Conservation (phyloP, 2,329 filamentous ascomycete genomes). For the Ascochyta clinopodiicola region DNA sequence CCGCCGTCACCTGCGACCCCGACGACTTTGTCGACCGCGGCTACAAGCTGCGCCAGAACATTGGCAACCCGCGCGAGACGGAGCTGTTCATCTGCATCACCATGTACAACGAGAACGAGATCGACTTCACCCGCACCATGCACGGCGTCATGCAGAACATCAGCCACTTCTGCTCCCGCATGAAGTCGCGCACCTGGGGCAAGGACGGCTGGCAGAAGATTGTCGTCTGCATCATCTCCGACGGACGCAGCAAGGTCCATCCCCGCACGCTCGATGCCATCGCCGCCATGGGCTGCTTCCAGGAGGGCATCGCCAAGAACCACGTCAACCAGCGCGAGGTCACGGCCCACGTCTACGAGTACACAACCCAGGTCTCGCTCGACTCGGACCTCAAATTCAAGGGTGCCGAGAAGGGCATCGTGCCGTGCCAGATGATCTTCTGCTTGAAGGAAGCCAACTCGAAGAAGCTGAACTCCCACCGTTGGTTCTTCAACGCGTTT, state of each 20-base stretch:
- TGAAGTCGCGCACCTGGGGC: constrained; percentile 93
- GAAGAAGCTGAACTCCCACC: constrained; percentile 97
- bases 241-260: constrained; percentile 92
- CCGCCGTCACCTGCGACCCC: constrained; percentile 96
- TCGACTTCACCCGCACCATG: constrained; percentile 96
- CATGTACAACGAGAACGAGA: constrained; percentile 99
- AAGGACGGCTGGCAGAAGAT: constrained; percentile 99
- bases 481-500: constrained; percentile 99
- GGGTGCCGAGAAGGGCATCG: constrained; percentile 97
- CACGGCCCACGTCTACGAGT: constrained; percentile 97
- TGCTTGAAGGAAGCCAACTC: constrained; percentile 97
- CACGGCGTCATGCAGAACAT: constrained; percentile 99
- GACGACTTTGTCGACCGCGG: constrained; percentile 89
- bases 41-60: constrained; percentile 91
- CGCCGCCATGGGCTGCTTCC: constrained; percentile 96
- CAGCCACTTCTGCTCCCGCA: constrained; percentile 90
- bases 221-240: constrained; percentile 94
- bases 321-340: constrained; percentile 95
- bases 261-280: constrained; percentile 91
- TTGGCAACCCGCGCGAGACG: constrained; percentile 87
- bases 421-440: constrained; percentile 97
- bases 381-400: constrained; percentile 98
- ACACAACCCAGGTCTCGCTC: constrained; percentile 96
- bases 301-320: constrained; percentile 98
- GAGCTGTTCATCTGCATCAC: constrained; percentile 97